Percentiles rank a stretch among this genome's conserved stretches.
These are phyloP conservation scores for Hypoxylon sp. DNA, from an alignment of 2,329 filamentous ascomycete genomes.

Conservation along the genomic window DNA sequence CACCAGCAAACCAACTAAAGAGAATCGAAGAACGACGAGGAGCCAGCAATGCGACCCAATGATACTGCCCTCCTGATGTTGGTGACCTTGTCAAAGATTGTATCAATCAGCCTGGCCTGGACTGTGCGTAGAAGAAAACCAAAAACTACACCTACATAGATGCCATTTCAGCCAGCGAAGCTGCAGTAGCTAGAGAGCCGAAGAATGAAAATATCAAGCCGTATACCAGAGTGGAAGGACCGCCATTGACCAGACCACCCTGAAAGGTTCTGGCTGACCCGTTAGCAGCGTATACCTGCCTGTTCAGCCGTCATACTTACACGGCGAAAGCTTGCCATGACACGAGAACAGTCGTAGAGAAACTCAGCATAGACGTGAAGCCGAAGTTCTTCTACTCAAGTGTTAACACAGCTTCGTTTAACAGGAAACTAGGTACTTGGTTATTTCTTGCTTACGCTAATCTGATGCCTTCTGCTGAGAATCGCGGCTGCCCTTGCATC, in stretches of 20 bases:
- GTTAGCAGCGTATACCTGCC: neutral
- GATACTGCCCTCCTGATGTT: constrained; percentile 71
- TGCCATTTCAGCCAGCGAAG: constrained; percentile 19
- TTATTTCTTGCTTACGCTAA: too few relatives aligned
- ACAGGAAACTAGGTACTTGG: neutral
- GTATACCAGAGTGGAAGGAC: constrained; percentile 29
- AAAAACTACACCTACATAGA: neutral
- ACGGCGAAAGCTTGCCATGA: constrained; percentile 35
- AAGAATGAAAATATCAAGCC: constrained; percentile 32
- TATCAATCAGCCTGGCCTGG: neutral
- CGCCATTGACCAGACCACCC: constrained; percentile 25
- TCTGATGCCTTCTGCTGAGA: too few relatives aligned
- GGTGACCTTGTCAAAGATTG: constrained; percentile 51
- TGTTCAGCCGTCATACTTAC: constrained; percentile 1
- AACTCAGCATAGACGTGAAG: constrained; percentile 37
- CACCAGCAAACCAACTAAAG: constrained; percentile 68
- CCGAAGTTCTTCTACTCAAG: constrained; percentile 29
- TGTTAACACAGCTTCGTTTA: neutral
- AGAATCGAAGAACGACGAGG: constrained; percentile 64
- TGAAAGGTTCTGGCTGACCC: constrained; percentile 7
- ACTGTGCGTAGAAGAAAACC: neutral
- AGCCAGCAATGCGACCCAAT: constrained; percentile 71
- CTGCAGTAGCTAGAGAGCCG: constrained; percentile 14
- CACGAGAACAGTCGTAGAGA: constrained; percentile 30
- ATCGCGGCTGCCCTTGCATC: too few relatives aligned